Base-by-base conservation (phyloP, 2,329 filamentous ascomycete genomes). In the Fusarium penzigii region DNA sequence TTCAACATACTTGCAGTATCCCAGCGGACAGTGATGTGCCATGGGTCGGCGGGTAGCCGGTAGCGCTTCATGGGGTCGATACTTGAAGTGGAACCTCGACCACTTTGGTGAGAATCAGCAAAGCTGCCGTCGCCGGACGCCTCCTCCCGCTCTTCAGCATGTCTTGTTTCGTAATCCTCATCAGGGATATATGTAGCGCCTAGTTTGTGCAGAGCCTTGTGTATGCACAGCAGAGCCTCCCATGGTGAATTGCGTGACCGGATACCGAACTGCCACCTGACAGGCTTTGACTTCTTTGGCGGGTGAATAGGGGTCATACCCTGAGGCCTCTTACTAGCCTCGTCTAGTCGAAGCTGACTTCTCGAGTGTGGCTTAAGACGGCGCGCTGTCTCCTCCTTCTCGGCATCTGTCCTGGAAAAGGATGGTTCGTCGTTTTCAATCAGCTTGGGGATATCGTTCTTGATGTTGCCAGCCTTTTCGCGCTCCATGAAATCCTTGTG, bases 241-340 rank as follows among this genome's bases (percentile, higher is more conserved):
- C 92, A 91, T 1, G 94, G 94, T 50, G 91, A 89, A 66, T 97
- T 99, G 44, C 94, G 86, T 42, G 91, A 96, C 38, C 94, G 85
- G 56, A 99, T 99, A 51, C 94, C 94, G 68, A 99, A 99, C 70
- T 99, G 94, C 94, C 94, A 99, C 60, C 93, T 90, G 14, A 92
- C 90, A 1, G 89, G 89, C 66, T 90, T 92, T 6, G 80, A 74
- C 70, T 90, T 92, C 75, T 89, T 91, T 4, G 78, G 70, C 3
- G 85, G 83, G 46, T 78, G 74, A 44, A 86, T 81, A 1, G 83
- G 84, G 3, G 84, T 87, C 75, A 87, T 79, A 17, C 80, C 78
- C 51, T 85, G 81, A 4, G 84, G 84, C 38, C 83, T 78, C 58
- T 74, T 82, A 67, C 67, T 82, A 51, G 72, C 79, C 66, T 82